Evolutionary conservation across 75 land plant species (phyloP).

Genomic region (Cryptomeria japonica): DNA sequence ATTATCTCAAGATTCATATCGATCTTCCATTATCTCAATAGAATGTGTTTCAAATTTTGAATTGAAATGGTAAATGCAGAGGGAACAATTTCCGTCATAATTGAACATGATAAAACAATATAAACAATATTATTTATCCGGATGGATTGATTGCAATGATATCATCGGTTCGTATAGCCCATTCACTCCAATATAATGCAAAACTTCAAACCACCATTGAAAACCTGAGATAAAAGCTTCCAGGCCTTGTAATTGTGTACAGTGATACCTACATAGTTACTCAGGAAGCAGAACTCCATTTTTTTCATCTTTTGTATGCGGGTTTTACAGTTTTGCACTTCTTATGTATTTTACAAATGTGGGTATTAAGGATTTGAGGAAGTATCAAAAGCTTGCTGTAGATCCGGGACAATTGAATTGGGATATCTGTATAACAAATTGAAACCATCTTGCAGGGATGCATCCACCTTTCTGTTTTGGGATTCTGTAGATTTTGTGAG

Average conservation of each 20-base stretch:
- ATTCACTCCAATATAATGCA: no score
- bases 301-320: background rate
- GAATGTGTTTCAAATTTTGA: no score
- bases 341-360: no score
- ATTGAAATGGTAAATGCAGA: no score
- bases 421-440: background rate
- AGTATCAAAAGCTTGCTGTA: background rate
- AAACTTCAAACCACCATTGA: background rate
- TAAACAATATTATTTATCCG: no score
- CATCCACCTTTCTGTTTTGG: conserved; percentile 42
- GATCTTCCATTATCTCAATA: no score
- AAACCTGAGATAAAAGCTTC: conserved; percentile 13
- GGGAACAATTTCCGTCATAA: no score
- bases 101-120: no score
- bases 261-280: background rate
- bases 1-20: no score
- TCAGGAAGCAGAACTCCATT: background rate
- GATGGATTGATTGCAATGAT: no score
- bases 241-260: conserved; percentile 16
- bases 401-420: conserved; percentile 1
- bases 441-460: conserved; percentile 11
- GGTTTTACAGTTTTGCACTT: background rate
- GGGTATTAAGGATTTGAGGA: conserved; percentile 11
- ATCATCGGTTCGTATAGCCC: no score
- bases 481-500: conserved; percentile 18